A percentile compares a stretch with the other conserved stretches of the same genome.
Evolutionary conservation across 495 filamentous ascomycete species (phyloP).

Genomic region (Gamarada debralockiae): DNA sequence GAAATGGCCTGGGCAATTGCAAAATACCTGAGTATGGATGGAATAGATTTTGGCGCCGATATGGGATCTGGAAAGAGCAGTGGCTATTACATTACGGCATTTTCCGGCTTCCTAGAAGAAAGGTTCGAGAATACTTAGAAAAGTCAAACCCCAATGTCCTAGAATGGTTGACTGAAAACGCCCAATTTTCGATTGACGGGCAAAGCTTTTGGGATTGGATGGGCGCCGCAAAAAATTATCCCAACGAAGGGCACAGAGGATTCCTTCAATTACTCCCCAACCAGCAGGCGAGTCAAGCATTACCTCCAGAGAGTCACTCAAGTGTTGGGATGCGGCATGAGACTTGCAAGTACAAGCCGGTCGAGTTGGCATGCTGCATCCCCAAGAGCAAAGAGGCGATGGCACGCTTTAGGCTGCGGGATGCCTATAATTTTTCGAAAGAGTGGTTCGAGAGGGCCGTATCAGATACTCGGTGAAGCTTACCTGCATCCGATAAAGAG

Average conservation of each 20-base stretch:
- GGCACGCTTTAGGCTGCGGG: not conserved
- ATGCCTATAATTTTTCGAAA: conserved; percentile 8
- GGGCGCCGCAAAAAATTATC: not conserved
- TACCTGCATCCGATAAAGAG: conserved; percentile 1
- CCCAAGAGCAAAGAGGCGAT: not conserved
- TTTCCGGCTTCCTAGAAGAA: conserved; percentile 2
- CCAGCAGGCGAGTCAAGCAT: not conserved
- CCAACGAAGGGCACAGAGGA: not conserved
- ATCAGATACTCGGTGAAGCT: conserved; percentile 5
- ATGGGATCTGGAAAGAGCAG: not conserved
- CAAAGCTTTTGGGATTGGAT: conserved; percentile 1
- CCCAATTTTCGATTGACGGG: conserved; percentile 1
- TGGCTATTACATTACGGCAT: not conserved
- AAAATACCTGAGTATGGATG: not conserved
- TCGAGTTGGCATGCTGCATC: conserved; percentile 4
- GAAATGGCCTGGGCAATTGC: not conserved
- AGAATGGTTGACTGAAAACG: not conserved
- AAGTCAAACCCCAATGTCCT: not conserved
- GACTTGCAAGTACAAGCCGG: conserved; percentile 1
- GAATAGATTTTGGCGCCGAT: not conserved
- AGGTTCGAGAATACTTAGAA: not conserved
- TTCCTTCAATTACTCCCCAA: not conserved
- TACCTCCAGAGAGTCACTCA: conserved; percentile 1
- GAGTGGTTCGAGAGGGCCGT: not conserved
- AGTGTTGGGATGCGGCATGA: conserved; percentile 6